Base-by-base conservation (phyloP, 768 basidiomycete species). In the Phlebiopsis flavidoalba region DNA sequence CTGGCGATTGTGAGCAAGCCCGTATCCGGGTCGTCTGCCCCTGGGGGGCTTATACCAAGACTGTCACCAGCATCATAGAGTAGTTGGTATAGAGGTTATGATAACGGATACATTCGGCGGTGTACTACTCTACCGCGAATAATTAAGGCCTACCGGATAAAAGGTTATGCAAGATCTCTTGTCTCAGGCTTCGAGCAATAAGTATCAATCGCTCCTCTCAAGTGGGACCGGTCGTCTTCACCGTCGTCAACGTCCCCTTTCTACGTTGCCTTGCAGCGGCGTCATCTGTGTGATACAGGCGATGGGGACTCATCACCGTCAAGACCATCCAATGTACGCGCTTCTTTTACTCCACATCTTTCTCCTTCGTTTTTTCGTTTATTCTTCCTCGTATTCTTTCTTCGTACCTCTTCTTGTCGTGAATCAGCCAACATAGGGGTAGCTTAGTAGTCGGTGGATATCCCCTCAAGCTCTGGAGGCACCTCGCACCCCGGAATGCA, bases 401-500 rank as follows among this genome's bases (percentile, higher is more conserved):
- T 57, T n/a, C 51, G 40, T 31, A n/a, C 53, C 14, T 58, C 46
- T n/a, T n/a, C 43, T 12, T 8, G 31, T 57, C 58, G 33, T 62
- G 57, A 12, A 15, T 12, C 60, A 86, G 66, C 85, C 84, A 87
- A 19, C 71, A 62, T n/a, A n/a, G n/a, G 0, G 88, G 88, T 40
- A 86, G 71, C 64, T 80, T 77, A n/a, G 65, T 81, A 89, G 47
- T 88, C 85, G n/a, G 62, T 72, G 75, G 33, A 73, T n/a, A n/a
- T 61, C 57, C 80, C 77, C 61, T 79, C 78, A 40, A 84, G 61
- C 37, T 76, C 79, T 1, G 68, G 65, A 5, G 82, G 83, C n/a
- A 87, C 74, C 63, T n/a, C 82, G 79, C 47, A 76, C 74, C 0
- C 88, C 88, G 66, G 88, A 90, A 8, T n/a, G 86, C 83, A 15